Conservation (phyloP, 345 rosid genomes). For the Moricandia arvensis region DNA sequence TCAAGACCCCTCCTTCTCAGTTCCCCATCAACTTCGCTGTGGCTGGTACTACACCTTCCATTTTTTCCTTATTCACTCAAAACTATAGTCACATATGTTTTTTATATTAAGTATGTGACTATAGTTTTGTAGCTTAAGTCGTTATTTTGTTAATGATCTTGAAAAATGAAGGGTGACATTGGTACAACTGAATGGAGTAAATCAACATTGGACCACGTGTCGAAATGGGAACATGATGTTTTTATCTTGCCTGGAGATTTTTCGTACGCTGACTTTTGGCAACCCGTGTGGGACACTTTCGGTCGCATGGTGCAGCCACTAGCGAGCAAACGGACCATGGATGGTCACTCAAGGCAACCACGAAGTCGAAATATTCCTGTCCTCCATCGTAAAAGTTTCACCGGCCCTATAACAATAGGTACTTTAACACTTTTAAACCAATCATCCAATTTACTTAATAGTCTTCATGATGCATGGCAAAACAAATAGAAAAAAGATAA, state of each 20-base stretch:
- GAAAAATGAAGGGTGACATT: constrained; percentile 58
- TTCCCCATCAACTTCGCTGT: constrained; percentile 64
- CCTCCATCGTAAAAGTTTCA: constrained; percentile 50
- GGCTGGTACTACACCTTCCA: constrained; percentile 42
- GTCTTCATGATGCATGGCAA: not conserved
- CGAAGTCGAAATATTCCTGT: constrained; percentile 56
- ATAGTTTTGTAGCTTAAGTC: not conserved
- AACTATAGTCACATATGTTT: too few relatives aligned
- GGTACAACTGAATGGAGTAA: constrained; percentile 74
- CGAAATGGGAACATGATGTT: constrained; percentile 53
- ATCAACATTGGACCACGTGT: constrained; percentile 63
- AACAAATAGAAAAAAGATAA: not conserved
- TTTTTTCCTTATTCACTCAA: not conserved
- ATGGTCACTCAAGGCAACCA: constrained; percentile 95
- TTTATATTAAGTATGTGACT: too few relatives aligned
- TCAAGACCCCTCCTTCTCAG: constrained; percentile 65
- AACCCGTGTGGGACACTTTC: constrained; percentile 68
- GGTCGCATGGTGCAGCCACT: constrained; percentile 75
- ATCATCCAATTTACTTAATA: not conserved
- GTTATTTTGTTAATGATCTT: not conserved
- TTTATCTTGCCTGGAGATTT: constrained; percentile 77
- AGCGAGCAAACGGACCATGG: constrained; percentile 83
- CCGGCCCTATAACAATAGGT: constrained; percentile 65
- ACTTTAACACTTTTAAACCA: not conserved
- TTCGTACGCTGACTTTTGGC: constrained; percentile 56